A percentile compares a stretch with the other conserved stretches of the same genome.
These are phyloP conservation scores for Carex parvula DNA, from an alignment of 176 grass and related monocot species.

Conservation along the genomic window DNA sequence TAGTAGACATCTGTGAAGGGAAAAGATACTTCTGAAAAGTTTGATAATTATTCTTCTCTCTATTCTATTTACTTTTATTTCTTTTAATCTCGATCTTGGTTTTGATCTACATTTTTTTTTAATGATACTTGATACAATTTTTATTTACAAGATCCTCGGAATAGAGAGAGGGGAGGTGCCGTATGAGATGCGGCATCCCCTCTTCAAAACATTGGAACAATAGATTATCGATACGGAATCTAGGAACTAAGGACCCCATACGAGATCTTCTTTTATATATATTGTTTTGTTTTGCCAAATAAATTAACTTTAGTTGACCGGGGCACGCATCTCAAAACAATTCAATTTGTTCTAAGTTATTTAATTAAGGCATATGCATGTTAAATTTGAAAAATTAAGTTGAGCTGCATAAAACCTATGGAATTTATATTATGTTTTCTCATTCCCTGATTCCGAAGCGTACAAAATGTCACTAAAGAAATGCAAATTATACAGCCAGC, in stretches of 20 bases:
- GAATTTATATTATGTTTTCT: background rate
- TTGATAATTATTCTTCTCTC: no score
- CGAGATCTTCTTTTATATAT: background rate
- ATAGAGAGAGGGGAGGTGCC: background rate
- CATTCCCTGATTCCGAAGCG: background rate
- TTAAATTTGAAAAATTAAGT: background rate
- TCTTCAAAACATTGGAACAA: background rate
- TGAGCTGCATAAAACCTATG: background rate
- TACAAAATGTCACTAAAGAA: background rate
- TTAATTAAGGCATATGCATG: background rate
- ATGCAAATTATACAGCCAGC: background rate
- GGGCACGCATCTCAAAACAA: background rate
- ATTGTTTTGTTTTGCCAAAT: background rate
- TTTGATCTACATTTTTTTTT: no score
- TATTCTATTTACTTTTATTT: no score
- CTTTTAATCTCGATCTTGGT: no score
- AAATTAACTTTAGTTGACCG: background rate
- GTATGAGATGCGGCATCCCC: background rate
- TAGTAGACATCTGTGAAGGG: no score
- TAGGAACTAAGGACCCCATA: background rate
- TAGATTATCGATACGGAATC: slow-evolving; percentile 1
- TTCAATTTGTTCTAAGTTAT: background rate
- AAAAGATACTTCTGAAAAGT: no score
- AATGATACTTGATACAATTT: no score
- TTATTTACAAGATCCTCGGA: no score